Evolutionary conservation across 768 basidiomycete species (phyloP).

Genomic region (Amanita molliuscula): DNA sequence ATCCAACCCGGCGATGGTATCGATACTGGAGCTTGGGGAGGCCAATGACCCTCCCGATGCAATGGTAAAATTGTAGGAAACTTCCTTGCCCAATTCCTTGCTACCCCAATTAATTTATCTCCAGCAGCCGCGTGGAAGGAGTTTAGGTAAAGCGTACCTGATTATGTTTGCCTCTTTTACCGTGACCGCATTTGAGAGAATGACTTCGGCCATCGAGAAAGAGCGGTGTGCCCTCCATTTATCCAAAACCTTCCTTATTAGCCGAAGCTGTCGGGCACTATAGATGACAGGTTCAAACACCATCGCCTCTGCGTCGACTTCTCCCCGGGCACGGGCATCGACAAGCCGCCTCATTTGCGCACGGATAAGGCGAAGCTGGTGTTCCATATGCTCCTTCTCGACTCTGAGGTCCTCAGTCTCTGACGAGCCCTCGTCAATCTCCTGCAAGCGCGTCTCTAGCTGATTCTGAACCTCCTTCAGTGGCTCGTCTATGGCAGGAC

Average conservation of each 20-base stretch:
- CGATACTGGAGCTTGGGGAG: conserved; percentile 72
- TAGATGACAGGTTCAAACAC: conserved; percentile 78
- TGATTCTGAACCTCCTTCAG: conserved; percentile 67
- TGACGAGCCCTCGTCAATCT: conserved; percentile 35
- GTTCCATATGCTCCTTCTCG: conserved; percentile 91
- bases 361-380: conserved; percentile 72
- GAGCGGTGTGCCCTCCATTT: conserved; percentile 79
- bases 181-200: conserved; percentile 73
- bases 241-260: conserved; percentile 75
- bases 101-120: conserved; percentile 25
- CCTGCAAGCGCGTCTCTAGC: conserved; percentile 64
- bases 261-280: conserved; percentile 66
- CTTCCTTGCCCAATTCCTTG: conserved; percentile 78
- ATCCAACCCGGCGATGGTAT: conserved; percentile 78
- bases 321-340: conserved; percentile 70
- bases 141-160: conserved; percentile 34
- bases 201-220: conserved; percentile 88
- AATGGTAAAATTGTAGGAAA: conserved; percentile 88
- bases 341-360: conserved; percentile 75
- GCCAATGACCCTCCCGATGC: conserved; percentile 75
- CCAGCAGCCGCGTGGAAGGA: not conserved
- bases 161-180: conserved; percentile 95
- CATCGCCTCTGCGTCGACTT: conserved; percentile 49
- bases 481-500: conserved; percentile 57
- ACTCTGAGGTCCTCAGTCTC: conserved; percentile 82